phyloP scores from a whole-genome alignment of 768 basidiomycete genomes.

The Termitomyces sp. region DNA sequence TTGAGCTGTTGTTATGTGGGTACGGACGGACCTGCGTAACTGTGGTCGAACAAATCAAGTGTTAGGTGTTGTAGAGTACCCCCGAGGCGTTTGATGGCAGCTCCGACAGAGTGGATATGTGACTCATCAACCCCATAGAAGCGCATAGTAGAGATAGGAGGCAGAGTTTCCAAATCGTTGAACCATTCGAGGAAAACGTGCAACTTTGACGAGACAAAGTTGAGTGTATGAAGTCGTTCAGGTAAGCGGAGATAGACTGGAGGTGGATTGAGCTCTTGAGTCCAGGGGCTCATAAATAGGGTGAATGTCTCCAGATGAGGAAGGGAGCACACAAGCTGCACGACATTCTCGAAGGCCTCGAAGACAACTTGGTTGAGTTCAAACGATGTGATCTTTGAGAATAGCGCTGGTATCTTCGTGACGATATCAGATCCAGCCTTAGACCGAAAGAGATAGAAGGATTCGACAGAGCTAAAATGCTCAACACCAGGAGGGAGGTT shows the following conservation, averaged over 20 bases:
- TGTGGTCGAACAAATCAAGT: conserved; percentile 12
- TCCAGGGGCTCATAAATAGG: conserved; percentile 9
- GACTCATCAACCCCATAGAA: conserved; percentile 7
- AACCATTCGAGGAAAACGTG: conserved; percentile 15
- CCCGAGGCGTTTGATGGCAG: conserved; percentile 7
- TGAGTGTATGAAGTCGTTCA: conserved; percentile 9
- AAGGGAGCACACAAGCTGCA: conserved; percentile 9
- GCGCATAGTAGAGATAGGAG: conserved; percentile 8
- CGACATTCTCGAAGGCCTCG: conserved; percentile 3
- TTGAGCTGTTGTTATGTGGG: no score
- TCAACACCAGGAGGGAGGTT: conserved; percentile 3
- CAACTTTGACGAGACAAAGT: conserved; percentile 1
- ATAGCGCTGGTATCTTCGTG: conserved; percentile 2
- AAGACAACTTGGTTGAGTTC: conserved; percentile 12
- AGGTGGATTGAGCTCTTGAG: neutral
- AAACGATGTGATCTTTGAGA: conserved; percentile 7
- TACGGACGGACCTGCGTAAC: conserved; percentile 4
- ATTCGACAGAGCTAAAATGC: conserved; percentile 5
- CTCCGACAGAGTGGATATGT: conserved; percentile 5
- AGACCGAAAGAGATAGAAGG: conserved; percentile 5
- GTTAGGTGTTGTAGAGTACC: conserved; percentile 9
- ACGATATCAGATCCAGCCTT: neutral
- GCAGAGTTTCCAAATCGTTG: conserved; percentile 1
- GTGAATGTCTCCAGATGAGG: conserved; percentile 10
- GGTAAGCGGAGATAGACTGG: conserved; percentile 1